Conservation (phyloP, 2,329 filamentous ascomycete species). For the Arthrinium phaeospermum region DNA sequence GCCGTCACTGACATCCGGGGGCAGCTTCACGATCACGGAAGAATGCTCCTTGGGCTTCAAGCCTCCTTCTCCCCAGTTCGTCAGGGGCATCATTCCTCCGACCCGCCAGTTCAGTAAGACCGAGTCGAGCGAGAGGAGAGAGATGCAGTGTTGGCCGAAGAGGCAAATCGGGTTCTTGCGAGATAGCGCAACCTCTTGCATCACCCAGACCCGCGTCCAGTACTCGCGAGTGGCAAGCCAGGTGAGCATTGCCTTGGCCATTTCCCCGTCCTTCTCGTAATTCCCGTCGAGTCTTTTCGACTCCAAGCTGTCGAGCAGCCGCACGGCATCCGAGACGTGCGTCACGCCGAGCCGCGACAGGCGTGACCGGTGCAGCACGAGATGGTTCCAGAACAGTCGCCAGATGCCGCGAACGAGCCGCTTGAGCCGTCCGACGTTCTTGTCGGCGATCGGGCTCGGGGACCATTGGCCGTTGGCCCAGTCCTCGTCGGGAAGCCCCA, state of each 20-base stretch:
- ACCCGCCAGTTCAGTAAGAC: neutral
- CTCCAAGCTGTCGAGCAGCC: neutral
- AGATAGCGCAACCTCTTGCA: neutral
- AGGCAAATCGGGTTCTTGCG: neutral
- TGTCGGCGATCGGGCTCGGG: neutral
- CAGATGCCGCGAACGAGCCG: neutral
- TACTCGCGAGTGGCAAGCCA: neutral
- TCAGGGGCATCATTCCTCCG: neutral
- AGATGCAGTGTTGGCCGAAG: neutral
- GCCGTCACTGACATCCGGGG: neutral
- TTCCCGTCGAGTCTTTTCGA: neutral
- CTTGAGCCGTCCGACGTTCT: neutral
- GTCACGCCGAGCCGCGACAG: neutral
- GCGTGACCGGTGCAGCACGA: neutral
- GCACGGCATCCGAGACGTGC: neutral
- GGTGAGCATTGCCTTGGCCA: neutral
- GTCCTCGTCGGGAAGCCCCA: neutral
- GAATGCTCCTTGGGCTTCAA: neutral
- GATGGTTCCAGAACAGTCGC: neutral
- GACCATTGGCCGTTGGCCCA: neutral
- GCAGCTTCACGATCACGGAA: neutral
- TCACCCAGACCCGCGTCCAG: neutral
- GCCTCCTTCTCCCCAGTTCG: neutral
- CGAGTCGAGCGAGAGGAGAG: neutral
- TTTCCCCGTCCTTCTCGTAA: neutral